These are phyloP conservation scores for Mycena alexandri DNA, from an alignment of 768 basidiomycete genomes.

Conservation along the genomic window DNA sequence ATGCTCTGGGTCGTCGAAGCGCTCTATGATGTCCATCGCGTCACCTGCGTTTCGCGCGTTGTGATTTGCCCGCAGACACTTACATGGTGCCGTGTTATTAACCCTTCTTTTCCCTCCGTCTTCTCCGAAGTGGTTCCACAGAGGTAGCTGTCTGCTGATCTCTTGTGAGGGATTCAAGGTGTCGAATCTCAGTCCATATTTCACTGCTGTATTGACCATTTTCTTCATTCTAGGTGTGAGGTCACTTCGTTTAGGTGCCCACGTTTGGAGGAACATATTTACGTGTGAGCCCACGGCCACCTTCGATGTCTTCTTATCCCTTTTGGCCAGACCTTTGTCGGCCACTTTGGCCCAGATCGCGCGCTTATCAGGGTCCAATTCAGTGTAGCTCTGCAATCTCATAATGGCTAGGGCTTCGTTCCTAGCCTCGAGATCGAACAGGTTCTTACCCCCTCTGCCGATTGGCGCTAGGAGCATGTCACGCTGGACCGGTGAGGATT, in stretches of 20 bases:
- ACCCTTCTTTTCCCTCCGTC: background rate
- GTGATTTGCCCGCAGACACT: slow-evolving; percentile 4
- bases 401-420: slow-evolving; percentile 46
- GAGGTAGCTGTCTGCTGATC: background rate
- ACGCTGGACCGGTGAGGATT: slow-evolving; percentile 34
- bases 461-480: slow-evolving; percentile 37
- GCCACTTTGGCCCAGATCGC: slow-evolving; percentile 47
- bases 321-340: slow-evolving; percentile 40
- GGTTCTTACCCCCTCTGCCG: slow-evolving; percentile 39
- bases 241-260: no score
- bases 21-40: background rate
- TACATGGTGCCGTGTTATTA: background rate
- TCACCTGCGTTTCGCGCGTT: background rate
- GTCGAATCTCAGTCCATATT: background rate
- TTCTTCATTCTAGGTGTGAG: no score
- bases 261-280: no score
- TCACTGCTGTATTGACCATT: no score
- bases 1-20: background rate
- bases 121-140: slow-evolving; percentile 12
- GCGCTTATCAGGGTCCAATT: slow-evolving; percentile 20
- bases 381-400: slow-evolving; percentile 43
- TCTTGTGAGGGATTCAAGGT: background rate
- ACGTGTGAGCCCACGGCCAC: background rate
- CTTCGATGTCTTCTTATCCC: background rate
- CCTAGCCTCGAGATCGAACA: slow-evolving; percentile 43